Evolutionary conservation across 148 eudicot genomes (phyloP), one percentile per base, ranked within the genome.

Genomic region (Nepenthes gracilis): DNA sequence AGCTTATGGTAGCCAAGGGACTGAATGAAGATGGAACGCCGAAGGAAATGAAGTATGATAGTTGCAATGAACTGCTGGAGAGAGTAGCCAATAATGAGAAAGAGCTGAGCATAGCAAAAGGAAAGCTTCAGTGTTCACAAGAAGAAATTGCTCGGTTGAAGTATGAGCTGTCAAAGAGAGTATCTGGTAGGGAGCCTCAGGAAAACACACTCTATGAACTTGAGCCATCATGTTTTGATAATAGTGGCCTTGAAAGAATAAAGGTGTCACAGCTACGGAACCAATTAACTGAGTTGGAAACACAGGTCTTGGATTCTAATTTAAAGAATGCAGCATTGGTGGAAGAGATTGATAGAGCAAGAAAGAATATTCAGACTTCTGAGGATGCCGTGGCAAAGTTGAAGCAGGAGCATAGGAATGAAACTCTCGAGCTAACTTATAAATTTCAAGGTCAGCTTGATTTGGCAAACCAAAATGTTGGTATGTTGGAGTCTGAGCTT

Each of bases 71-170:
- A 32, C 58, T 78, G 64, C 71, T 80, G 33, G 72, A 49, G 60
- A 74, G 65, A 75, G 75, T 83, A 48, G 68, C 77, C 36, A 68
- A 57, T 33, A 79, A 76, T 62, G 84, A 79, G 65, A 67, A 64
- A 60, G 82, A 83, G 65, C 70, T 88, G 48, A 64, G 60, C 61
- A 36, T 61, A 48, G 53, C 82, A 2, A 80, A 78, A 58, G 57
- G 63, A 63, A 80, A 78, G 70, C 72, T 91, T 59, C 65, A 70
- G 55, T 54, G 60, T 59, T 82, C 87, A 47, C 77, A 81, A 62
- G 81, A 82, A 40, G 84, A 85, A 64, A 76, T 82, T 33, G 57
- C 69, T 2, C 77, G 67, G 64, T 73, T 88, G 80, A 78, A 68
- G 64, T 62, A 61, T 15, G 83, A 83, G 63, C 61, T 75, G 12